These are phyloP conservation scores for Gossypium bickii DNA, from an alignment of 345 rosid species.

Conservation along the genomic window DNA sequence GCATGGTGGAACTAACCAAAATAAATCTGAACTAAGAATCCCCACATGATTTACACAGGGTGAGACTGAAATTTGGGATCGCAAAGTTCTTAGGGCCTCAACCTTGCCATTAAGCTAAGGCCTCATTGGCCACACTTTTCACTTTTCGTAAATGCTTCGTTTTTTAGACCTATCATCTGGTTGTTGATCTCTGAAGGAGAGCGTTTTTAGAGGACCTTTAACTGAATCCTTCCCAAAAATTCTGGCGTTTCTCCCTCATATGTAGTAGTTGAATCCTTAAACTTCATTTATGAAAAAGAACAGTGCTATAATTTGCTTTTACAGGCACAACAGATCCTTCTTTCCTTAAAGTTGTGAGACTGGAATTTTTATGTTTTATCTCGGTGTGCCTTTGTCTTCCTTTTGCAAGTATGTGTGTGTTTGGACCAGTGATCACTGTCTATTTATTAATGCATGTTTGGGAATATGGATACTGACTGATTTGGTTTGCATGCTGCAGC, in stretches of 20 bases:
- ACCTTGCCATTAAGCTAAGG: too few relatives aligned
- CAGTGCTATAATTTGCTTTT: neutral
- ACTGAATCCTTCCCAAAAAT: neutral
- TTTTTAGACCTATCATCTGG: neutral
- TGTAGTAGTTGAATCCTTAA: neutral
- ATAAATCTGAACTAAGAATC: too few relatives aligned
- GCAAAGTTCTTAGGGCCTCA: too few relatives aligned
- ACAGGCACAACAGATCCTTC: neutral
- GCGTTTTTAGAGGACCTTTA: neutral
- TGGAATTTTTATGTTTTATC: neutral
- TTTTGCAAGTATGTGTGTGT: neutral
- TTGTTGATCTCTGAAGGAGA: neutral
- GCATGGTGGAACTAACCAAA: too few relatives aligned
- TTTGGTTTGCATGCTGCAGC: slow-evolving; percentile 33
- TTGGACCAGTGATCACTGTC: neutral
- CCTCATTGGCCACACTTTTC: too few relatives aligned
- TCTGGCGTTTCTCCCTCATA: neutral
- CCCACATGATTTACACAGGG: too few relatives aligned
- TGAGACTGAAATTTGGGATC: too few relatives aligned
- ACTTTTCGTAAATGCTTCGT: neutral
- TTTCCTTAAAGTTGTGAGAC: neutral
- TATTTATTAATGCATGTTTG: neutral
- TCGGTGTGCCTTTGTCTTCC: neutral
- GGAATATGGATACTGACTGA: neutral
- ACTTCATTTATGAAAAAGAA: neutral